Evolutionary conservation across 2,329 filamentous ascomycete genomes (phyloP).

Genomic region (Botrytis tulipae): DNA sequence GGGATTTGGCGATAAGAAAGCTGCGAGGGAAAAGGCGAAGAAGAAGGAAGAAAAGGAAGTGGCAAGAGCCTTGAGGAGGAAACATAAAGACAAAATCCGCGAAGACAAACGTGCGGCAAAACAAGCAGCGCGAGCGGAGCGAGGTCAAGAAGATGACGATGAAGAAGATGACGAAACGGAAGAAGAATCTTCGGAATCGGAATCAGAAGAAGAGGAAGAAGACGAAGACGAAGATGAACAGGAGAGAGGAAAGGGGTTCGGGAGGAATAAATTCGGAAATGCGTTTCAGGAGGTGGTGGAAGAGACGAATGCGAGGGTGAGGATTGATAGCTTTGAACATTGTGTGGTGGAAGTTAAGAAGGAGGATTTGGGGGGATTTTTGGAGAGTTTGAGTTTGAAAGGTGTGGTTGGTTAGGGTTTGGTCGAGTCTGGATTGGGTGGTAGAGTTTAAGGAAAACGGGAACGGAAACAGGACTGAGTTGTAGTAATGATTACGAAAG

Average conservation of each 20-base stretch:
- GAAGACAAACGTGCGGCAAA: constrained; percentile 61
- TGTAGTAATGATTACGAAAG: constrained; percentile 18
- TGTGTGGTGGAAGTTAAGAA: constrained; percentile 98
- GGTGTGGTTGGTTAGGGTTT: constrained; percentile 62
- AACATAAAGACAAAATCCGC: constrained; percentile 56
- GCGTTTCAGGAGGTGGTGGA: constrained; percentile 94
- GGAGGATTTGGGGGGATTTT: constrained; percentile 85
- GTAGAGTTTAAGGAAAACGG: not conserved
- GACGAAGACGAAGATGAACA: constrained; percentile 54
- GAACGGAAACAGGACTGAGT: not conserved
- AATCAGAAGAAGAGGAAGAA: constrained; percentile 45
- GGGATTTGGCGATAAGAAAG: constrained; percentile 65
- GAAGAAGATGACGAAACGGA: constrained; percentile 50
- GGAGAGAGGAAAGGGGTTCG: constrained; percentile 61
- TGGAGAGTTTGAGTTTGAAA: constrained; percentile 91
- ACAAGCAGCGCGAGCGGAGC: constrained; percentile 49
- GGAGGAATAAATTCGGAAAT: constrained; percentile 86
- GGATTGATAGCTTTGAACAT: constrained; percentile 96
- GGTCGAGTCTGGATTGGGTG: not conserved
- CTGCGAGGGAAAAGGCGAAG: constrained; percentile 56
- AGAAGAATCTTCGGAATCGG: constrained; percentile 54
- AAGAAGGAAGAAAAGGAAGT: constrained; percentile 63
- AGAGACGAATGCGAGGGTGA: constrained; percentile 83
- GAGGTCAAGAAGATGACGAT: constrained; percentile 43
- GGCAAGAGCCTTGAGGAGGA: constrained; percentile 56